A percentile compares a stretch with the other conserved stretches of the same genome.
Evolutionary conservation across 768 basidiomycete species (phyloP).

Genomic region (Flagelloscypha sp.): DNA sequence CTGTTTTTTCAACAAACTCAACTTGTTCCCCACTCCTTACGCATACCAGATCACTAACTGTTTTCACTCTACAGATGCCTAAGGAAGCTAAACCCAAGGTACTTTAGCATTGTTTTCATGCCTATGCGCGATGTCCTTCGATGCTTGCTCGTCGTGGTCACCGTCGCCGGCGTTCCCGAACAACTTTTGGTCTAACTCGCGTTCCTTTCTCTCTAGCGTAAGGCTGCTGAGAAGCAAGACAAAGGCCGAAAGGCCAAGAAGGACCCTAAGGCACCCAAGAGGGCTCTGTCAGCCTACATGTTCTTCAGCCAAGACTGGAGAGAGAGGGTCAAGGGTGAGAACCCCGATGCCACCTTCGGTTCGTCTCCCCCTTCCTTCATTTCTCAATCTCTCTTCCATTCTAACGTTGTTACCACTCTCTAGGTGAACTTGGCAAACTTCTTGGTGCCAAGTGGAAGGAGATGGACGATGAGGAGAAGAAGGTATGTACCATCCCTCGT

Average conservation of each 20-base stretch:
- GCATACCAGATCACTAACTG: no score
- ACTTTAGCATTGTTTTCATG: no score
- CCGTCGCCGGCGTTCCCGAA: no score
- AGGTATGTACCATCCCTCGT: constrained; percentile 41
- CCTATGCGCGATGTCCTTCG: no score
- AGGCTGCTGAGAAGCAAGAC: constrained; percentile 67
- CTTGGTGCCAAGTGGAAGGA: constrained; percentile 98
- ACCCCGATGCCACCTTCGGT: constrained; percentile 94
- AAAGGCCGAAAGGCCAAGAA: constrained; percentile 60
- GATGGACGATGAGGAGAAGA: constrained; percentile 84
- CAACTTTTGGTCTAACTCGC: neutral
- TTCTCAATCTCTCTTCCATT: constrained; percentile 1
- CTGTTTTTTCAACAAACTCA: no score
- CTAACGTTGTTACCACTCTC: constrained; percentile 8
- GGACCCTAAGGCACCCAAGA: constrained; percentile 82
- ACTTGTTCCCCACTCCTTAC: no score
- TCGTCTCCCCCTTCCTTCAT: constrained; percentile 13
- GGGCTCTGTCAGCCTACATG: constrained; percentile 96
- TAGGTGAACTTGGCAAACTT: constrained; percentile 90
- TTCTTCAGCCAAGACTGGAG: constrained; percentile 97
- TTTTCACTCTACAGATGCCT: no score
- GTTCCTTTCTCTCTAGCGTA: constrained; percentile 41
- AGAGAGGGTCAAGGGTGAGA: constrained; percentile 90
- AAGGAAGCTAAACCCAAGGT: no score
- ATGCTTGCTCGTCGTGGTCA: no score